Conservation (phyloP, 352 stramenopile genomes). For the Phytophthora pistaciae region DNA sequence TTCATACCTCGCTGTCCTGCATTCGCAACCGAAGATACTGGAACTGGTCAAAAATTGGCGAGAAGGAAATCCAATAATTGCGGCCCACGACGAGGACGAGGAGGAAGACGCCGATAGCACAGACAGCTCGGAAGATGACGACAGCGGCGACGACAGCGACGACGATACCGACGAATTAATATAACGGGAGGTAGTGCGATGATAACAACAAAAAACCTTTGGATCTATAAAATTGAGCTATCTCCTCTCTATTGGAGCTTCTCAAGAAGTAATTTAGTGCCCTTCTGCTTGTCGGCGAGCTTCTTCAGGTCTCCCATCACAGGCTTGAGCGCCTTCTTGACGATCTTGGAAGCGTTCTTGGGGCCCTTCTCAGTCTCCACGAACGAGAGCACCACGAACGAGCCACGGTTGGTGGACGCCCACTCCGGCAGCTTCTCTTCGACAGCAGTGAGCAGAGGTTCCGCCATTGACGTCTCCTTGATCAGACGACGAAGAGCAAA, state of each 20-base stretch:
- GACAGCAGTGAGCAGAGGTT: slow-evolving; percentile 62
- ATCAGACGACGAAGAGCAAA: slow-evolving; percentile 79
- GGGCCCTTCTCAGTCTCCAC: slow-evolving; percentile 71
- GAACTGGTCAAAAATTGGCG: slow-evolving; percentile 56
- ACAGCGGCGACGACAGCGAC: slow-evolving; percentile 34
- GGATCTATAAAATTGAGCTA: slow-evolving; percentile 55
- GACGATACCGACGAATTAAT: slow-evolving; percentile 32
- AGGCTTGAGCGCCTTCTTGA: slow-evolving; percentile 73
- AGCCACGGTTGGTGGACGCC: slow-evolving; percentile 79
- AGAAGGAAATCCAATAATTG: slow-evolving; percentile 44
- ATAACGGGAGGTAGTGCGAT: slow-evolving; percentile 4
- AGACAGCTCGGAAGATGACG: slow-evolving; percentile 21
- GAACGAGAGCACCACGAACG: slow-evolving; percentile 87
- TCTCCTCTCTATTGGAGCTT: slow-evolving; percentile 71
- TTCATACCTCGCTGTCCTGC: slow-evolving; percentile 55
- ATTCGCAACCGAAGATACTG: slow-evolving; percentile 39
- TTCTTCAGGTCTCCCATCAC: slow-evolving; percentile 67
- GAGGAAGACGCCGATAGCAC: slow-evolving; percentile 13
- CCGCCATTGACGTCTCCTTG: slow-evolving; percentile 70
- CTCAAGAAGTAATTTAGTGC: slow-evolving; percentile 87
- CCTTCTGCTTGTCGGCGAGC: slow-evolving; percentile 65
- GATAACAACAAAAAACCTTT: slow-evolving; percentile 32
- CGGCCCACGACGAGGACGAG: slow-evolving; percentile 24
- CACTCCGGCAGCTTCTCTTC: slow-evolving; percentile 58
- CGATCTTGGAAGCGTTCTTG: slow-evolving; percentile 53